Conservation (phyloP, 176 grass and related monocot species). For the barley (Hordeum vulgare) region DNA sequence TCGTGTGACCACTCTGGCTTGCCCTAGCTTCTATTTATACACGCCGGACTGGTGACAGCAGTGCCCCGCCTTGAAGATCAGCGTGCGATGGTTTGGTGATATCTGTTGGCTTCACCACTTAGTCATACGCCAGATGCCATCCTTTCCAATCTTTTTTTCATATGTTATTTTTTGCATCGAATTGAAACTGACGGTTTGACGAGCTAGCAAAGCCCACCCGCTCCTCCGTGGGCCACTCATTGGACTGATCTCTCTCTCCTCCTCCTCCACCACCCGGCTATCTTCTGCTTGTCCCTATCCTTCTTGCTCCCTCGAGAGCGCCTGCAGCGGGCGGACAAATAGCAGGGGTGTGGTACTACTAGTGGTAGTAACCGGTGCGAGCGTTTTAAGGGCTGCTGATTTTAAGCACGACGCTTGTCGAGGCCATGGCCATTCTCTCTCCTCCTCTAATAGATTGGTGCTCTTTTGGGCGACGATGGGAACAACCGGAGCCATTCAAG, state of each 20-base stretch:
- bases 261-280: no score
- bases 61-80: no score
- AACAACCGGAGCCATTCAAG: slow-evolving; percentile 80
- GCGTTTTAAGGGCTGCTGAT: slow-evolving; percentile 49
- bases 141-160: neutral
- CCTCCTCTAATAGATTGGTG: neutral
- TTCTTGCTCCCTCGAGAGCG: neutral
- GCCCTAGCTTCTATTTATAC: slow-evolving; percentile 1
- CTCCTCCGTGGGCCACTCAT: no score
- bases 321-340: no score
- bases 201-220: neutral
- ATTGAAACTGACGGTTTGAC: neutral
- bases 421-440: slow-evolving; percentile 15
- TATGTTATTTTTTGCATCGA: no score
- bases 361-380: slow-evolving; percentile 52
- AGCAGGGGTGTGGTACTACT: neutral
- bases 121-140: neutral
- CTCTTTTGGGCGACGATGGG: slow-evolving; percentile 25
- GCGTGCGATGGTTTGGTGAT: no score
- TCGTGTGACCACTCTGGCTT: neutral
- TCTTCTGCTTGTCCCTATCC: neutral
- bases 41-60: no score
- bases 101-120: no score
- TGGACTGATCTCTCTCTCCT: no score
- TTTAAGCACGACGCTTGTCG: slow-evolving; percentile 41